Evolutionary conservation across 305 asterid species (phyloP), one percentile per base, ranked within the genome.

Genomic region (Rubia peregrina): DNA sequence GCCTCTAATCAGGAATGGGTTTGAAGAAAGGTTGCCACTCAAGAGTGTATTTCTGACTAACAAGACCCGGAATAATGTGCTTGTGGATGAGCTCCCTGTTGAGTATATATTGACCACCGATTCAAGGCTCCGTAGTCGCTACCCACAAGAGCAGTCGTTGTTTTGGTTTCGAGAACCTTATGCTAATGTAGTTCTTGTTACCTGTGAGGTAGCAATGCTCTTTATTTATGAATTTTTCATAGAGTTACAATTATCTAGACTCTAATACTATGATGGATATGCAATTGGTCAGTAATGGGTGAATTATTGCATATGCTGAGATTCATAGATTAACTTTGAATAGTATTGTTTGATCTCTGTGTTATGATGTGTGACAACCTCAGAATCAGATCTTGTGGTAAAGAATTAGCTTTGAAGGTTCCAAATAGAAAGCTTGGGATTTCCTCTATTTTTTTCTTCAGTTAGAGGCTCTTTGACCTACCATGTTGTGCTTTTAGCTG

Each of bases 101-200:
- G 97, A 92, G 72, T 95, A 80, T 79, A 89, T 95, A 82, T 77
- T 95, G 86, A 91, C 99, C 43, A 95, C 99, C 19, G 99, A 95
- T 86, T 85, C 99, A 77, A 87, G 99, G 79, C 87, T 91, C 26
- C 96, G 95, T 60, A 91, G 98, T 81, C 89, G 96, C 75, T 95
- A 80, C 83, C 96, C 95, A 16, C 97, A 91, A 83, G 99, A 91
- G 86, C 97, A 87, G 76, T 80, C 87, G 49, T 81, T 95, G 76
- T 95, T 95, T 85, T 91, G 97, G 95, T 95, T 91, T 79, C 84
- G 99, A 78, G 98, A 95, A 76, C 97, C 99, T 55, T 91, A 95
- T 68, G 99, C 97, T 48, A 88, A 92, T 14, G 81, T 91, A 69
- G 95, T 91, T 74, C 87, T 95, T 79, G 99, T 91, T 75, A 87